These are phyloP conservation scores for Penicillium olsonii DNA, from an alignment of 2,329 filamentous ascomycete genomes.

Conservation along the genomic window DNA sequence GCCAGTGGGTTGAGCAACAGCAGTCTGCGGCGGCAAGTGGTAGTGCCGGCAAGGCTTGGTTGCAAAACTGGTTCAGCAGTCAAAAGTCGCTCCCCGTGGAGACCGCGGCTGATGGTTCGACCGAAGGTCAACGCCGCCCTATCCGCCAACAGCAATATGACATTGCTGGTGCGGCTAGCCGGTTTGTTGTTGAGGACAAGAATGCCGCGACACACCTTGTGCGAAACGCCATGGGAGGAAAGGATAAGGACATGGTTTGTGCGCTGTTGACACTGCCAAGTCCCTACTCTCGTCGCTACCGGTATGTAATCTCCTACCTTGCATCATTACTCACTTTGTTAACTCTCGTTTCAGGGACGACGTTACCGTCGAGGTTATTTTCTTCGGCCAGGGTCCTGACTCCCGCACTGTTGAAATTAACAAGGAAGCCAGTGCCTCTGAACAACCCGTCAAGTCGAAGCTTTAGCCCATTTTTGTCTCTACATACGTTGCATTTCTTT, in stretches of 20 bases:
- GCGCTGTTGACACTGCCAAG: constrained; percentile 87
- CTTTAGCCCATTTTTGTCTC: constrained; percentile 33
- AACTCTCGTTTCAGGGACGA: constrained; percentile 68
- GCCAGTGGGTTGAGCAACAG: constrained; percentile 91
- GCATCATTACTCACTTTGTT: not conserved
- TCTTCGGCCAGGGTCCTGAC: constrained; percentile 82
- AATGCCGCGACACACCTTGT: constrained; percentile 96
- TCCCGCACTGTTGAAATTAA: constrained; percentile 81
- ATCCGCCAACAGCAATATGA: constrained; percentile 92
- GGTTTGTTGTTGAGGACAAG: constrained; percentile 94
- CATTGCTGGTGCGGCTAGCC: constrained; percentile 64
- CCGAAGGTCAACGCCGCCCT: constrained; percentile 73
- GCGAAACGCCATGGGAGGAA: constrained; percentile 89
- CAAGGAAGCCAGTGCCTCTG: constrained; percentile 74
- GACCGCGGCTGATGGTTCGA: constrained; percentile 49
- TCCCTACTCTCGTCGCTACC: constrained; percentile 86
- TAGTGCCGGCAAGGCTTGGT: constrained; percentile 59
- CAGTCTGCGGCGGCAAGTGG: constrained; percentile 31
- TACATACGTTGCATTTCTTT: not conserved
- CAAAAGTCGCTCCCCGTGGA: constrained; percentile 72
- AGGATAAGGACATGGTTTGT: constrained; percentile 89
- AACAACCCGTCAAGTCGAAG: constrained; percentile 51
- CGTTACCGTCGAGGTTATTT: constrained; percentile 95
- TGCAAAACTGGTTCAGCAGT: constrained; percentile 68
- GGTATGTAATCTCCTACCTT: constrained; percentile 56